Conservation (phyloP, 148 eudicot species). For the Fagopyrum esculentum region DNA sequence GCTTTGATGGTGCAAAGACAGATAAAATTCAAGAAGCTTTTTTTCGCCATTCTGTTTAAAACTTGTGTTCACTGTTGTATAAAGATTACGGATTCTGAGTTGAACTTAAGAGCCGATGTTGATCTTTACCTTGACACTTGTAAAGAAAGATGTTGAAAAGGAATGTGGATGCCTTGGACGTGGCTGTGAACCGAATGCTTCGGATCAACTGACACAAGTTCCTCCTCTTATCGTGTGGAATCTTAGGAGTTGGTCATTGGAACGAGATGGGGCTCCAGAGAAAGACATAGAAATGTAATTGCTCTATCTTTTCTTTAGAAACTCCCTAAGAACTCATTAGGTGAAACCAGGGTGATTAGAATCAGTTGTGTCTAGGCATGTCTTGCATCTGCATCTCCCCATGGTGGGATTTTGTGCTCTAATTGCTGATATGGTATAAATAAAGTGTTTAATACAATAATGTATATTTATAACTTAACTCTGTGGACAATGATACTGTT, state of each 20-base stretch:
- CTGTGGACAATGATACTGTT: neutral
- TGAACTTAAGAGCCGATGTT: neutral
- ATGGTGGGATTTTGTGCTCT: neutral
- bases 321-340: neutral
- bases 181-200: constrained; percentile 53
- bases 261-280: neutral
- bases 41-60: too few relatives aligned
- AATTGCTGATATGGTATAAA: neutral
- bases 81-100: too few relatives aligned
- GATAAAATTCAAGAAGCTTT: too few relatives aligned
- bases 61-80: too few relatives aligned
- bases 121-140: constrained; percentile 32
- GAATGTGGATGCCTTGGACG: constrained; percentile 74
- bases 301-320: neutral
- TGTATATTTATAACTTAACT: neutral
- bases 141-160: constrained; percentile 52
- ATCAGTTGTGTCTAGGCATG: too few relatives aligned
- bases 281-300: neutral
- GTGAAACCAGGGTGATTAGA: neutral
- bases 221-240: neutral
- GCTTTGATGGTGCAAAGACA: too few relatives aligned
- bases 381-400: too few relatives aligned
- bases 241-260: neutral
- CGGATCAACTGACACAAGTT: constrained; percentile 40
- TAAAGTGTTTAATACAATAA: neutral